A percentile compares a stretch with the other conserved stretches of the same genome.
Evolutionary conservation across 208 protist species (phyloP).

Genomic region (Balamuthia mandrillaris): DNA sequence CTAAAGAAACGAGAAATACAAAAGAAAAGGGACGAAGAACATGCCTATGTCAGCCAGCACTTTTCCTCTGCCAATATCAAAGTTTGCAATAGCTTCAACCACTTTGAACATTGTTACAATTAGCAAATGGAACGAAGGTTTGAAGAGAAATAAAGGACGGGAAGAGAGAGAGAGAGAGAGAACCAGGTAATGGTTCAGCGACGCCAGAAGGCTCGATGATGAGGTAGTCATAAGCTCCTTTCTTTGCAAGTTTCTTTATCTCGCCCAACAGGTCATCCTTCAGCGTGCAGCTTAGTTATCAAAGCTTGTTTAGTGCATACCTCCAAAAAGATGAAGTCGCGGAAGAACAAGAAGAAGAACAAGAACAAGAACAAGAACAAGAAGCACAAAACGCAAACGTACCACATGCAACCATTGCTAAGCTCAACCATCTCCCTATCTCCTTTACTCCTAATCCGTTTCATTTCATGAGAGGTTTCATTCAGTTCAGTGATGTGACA

Average conservation of each 20-base stretch:
- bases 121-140: no score
- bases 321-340: no score
- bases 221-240: slow-evolving; percentile 68
- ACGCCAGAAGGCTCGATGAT: slow-evolving; percentile 70
- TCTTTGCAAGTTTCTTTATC: slow-evolving; percentile 60
- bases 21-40: background rate
- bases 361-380: no score
- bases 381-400: no score
- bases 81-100: slow-evolving; percentile 67
- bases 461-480: no score
- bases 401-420: slow-evolving; percentile 77
- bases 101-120: slow-evolving; percentile 71
- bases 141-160: no score
- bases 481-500: no score
- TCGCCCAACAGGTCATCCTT: slow-evolving; percentile 71
- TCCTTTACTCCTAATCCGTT: no score
- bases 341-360: no score
- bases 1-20: no score
- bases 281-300: no score
- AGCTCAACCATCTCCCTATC: slow-evolving; percentile 62
- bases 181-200: slow-evolving; percentile 39
- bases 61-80: slow-evolving; percentile 23
- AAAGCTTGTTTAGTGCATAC: no score
- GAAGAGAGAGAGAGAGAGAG: background rate
- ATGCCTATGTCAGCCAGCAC: background rate